A percentile compares a stretch with the other conserved stretches of the same genome.
Evolutionary conservation across 2,329 filamentous ascomycete genomes (phyloP).

Genomic region (Fusarium phyllophilum): DNA sequence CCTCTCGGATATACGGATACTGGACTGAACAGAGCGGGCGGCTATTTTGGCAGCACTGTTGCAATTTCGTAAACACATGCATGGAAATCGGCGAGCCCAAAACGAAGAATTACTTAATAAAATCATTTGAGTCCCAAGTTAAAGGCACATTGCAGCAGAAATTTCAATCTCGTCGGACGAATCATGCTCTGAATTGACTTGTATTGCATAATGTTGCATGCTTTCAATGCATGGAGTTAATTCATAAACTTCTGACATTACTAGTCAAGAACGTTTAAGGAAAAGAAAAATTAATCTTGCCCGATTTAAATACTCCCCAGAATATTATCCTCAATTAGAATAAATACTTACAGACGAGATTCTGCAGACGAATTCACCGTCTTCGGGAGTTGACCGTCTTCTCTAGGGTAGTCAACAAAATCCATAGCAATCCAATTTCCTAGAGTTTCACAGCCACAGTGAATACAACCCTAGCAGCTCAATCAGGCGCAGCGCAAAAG

Average conservation of each 20-base stretch:
- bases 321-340: accelerated
- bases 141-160: neutral
- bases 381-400: neutral
- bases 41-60: neutral
- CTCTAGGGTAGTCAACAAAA: neutral
- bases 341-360: accelerated
- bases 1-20: neutral
- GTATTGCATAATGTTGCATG: too few species aligned
- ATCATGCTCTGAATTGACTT: too few species aligned
- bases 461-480: neutral
- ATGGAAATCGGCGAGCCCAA: accelerated
- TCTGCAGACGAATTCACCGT: accelerated
- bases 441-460: neutral
- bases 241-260: too few species aligned
- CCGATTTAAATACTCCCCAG: accelerated
- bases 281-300: too few species aligned
- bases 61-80: accelerated
- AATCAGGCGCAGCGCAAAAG: neutral
- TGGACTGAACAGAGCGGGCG: accelerated
- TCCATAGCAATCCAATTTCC: neutral
- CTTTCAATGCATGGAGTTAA: too few species aligned
- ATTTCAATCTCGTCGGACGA: too few species aligned
- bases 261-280: too few species aligned
- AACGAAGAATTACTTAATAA: accelerated
- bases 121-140: accelerated